Evolutionary conservation across 169 alveolate genomes (phyloP).

Genomic region (Plasmodium malariae): DNA sequence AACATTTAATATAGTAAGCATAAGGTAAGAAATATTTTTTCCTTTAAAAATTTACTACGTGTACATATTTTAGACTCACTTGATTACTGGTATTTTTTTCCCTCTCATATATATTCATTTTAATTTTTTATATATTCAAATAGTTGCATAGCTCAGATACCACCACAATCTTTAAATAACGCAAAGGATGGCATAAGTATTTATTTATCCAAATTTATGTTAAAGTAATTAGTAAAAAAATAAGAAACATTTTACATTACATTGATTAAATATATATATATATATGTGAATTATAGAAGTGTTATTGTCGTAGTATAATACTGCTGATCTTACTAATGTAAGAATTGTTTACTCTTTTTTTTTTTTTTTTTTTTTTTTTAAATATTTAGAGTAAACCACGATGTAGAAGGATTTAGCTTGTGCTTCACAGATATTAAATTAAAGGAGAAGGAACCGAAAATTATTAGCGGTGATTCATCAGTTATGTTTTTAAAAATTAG

Average conservation of each 20-base stretch:
- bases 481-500: conserved; percentile 49
- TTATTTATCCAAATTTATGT: conserved; percentile 54
- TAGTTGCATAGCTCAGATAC: conserved; percentile 63
- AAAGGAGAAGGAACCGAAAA: conserved; percentile 45
- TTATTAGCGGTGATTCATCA: conserved; percentile 23
- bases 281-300: background rate
- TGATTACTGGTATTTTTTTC: background rate
- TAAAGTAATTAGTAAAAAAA: conserved; percentile 43
- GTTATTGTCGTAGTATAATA: background rate
- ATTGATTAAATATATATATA: background rate
- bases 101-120: background rate
- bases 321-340: background rate
- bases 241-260: too few relatives aligned
- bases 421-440: conserved; percentile 46
- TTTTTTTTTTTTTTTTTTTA: background rate
- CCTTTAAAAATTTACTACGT: background rate
- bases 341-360: background rate
- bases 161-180: conserved; percentile 10
- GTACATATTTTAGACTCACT: too few relatives aligned
- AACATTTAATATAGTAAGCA: conserved; percentile 29
- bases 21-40: conserved; percentile 31
- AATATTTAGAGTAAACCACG: conserved; percentile 34
- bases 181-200: conserved; percentile 36
- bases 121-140: background rate
- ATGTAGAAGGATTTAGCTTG: conserved; percentile 55